A percentile compares a stretch with the other conserved stretches of the same genome.
Evolutionary conservation across 805 yeast genomes (phyloP).

Genomic region (Brettanomyces bruxellensis): DNA sequence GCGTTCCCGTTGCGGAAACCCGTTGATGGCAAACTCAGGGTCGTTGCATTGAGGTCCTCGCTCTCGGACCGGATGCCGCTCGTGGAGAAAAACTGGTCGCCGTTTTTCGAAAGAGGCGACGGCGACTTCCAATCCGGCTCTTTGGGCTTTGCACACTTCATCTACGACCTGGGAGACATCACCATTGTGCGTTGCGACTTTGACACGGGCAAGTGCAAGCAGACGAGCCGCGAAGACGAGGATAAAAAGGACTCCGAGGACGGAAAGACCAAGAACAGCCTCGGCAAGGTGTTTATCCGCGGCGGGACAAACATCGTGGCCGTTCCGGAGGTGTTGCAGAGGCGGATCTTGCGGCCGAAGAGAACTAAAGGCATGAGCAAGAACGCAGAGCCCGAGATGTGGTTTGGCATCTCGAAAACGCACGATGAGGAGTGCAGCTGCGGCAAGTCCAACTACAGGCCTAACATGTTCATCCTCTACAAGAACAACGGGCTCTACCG

Average conservation of each 20-base stretch:
- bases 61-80: slow-evolving; percentile 17
- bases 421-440: slow-evolving; percentile 34
- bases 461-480: slow-evolving; percentile 25
- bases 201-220: slow-evolving; percentile 10
- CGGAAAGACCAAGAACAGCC: not conserved
- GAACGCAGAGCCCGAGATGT: slow-evolving; percentile 20
- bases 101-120: slow-evolving; percentile 14
- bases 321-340: slow-evolving; percentile 9
- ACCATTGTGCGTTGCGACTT: slow-evolving; percentile 13
- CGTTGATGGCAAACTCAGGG: not conserved
- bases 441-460: slow-evolving; percentile 31
- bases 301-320: slow-evolving; percentile 17
- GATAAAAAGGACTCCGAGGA: not conserved
- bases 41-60: slow-evolving; percentile 17
- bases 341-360: slow-evolving; percentile 14
- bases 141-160: slow-evolving; percentile 10
- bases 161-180: slow-evolving; percentile 14
- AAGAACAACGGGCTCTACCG: slow-evolving; percentile 15
- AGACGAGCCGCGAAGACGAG: not conserved
- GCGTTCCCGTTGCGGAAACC: slow-evolving; percentile 16
- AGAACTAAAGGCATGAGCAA: slow-evolving; percentile 14
- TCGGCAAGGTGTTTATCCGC: slow-evolving; percentile 6
- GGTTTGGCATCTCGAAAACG: slow-evolving; percentile 35
- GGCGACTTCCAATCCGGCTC: slow-evolving; percentile 8
- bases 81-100: slow-evolving; percentile 26